Evolutionary conservation across 495 filamentous ascomycete genomes (phyloP).

Genomic region (Penicillium macrosclerotiorum): DNA sequence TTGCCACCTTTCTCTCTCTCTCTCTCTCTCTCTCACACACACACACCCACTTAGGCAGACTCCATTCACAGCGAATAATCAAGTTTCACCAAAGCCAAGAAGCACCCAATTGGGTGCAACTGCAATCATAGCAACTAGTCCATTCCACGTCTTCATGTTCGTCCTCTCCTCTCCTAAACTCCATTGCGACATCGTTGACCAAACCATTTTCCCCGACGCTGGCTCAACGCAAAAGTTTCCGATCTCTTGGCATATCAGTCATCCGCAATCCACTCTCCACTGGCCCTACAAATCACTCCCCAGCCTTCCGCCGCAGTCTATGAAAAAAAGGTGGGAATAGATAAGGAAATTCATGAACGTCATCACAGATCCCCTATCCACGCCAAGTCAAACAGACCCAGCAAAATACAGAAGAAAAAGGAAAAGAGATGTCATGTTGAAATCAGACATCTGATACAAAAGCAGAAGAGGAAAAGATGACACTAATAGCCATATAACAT

Average conservation of each 20-base stretch:
- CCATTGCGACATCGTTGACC: too few relatives aligned
- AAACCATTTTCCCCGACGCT: background rate
- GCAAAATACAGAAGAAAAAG: slow-evolving; percentile 16
- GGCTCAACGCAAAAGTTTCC: background rate
- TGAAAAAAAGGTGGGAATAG: slow-evolving; percentile 12
- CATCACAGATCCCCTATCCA: slow-evolving; percentile 34
- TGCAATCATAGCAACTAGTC: background rate
- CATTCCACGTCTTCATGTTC: background rate
- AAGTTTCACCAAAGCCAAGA: slow-evolving; percentile 2
- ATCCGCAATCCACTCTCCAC: background rate
- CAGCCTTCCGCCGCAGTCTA: slow-evolving; percentile 16
- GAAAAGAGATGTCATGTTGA: background rate
- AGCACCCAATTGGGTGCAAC: background rate
- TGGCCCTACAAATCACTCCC: slow-evolving; percentile 3
- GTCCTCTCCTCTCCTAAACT: too few relatives aligned
- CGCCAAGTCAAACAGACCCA: slow-evolving; percentile 18
- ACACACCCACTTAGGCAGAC: too few relatives aligned
- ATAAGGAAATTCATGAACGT: slow-evolving; percentile 45
- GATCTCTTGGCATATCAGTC: background rate
- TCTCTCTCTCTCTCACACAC: background rate
- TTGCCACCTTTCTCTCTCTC: background rate
- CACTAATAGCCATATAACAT: too few relatives aligned
- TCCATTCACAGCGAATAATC: too few relatives aligned
- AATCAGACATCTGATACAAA: too few relatives aligned
- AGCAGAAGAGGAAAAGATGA: background rate